Conservation (phyloP, 441 rosid genomes). For the Aquilaria agallochum region DNA sequence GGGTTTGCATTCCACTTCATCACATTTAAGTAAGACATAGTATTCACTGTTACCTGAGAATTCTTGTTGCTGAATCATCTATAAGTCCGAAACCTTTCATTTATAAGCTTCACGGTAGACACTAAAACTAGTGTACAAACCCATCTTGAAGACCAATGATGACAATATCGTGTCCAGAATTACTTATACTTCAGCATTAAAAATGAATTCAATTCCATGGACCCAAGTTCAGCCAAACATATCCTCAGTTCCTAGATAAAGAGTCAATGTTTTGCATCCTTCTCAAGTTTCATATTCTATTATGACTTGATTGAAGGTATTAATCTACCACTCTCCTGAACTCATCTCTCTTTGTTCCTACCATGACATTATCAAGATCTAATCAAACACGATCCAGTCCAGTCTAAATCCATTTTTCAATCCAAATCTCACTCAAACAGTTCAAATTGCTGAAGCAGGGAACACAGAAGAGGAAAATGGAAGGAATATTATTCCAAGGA, state of each 20-base stretch:
- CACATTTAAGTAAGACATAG: not conserved
- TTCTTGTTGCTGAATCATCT: conserved; percentile 3
- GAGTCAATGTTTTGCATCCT: conserved; percentile 1
- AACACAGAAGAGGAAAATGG: not conserved
- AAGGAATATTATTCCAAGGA: not conserved
- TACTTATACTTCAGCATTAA: too few relatives aligned
- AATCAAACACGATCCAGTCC: conserved; percentile 5
- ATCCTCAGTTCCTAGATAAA: too few relatives aligned
- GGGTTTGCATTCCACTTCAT: too few relatives aligned
- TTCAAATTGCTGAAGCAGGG: too few relatives aligned
- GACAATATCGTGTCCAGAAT: too few relatives aligned
- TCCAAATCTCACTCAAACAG: not conserved
- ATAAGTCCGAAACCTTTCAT: not conserved
- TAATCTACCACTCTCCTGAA: conserved; percentile 6
- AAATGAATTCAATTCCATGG: too few relatives aligned
- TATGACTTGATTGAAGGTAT: conserved; percentile 1
- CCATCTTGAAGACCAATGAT: too few relatives aligned
- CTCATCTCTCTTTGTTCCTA: conserved; percentile 3
- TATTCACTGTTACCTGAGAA: conserved; percentile 1
- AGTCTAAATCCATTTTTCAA: not conserved
- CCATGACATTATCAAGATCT: not conserved
- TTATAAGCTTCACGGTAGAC: not conserved
- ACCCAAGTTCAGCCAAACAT: too few relatives aligned
- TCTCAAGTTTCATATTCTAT: not conserved
- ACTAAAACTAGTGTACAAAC: too few relatives aligned